Percentiles rank a stretch among this genome's conserved stretches.
Evolutionary conservation across 2,329 filamentous ascomycete species (phyloP).

Genomic region (Sordariomycetes sp.): DNA sequence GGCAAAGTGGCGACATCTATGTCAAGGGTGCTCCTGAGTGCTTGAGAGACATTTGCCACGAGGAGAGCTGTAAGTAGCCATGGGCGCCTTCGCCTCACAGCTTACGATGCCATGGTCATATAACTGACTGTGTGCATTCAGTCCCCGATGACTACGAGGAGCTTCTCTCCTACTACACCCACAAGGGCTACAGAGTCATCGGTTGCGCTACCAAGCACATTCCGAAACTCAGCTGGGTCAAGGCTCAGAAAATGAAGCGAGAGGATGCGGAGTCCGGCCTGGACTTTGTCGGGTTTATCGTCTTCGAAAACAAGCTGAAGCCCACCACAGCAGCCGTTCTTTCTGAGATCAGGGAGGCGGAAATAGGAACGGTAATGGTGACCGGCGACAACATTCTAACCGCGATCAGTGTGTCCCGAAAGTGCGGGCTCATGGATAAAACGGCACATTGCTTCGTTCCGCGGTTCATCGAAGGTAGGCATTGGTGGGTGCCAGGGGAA

Average conservation of each 20-base stretch:
- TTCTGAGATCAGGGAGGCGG: constrained; percentile 69
- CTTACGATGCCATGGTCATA: neutral
- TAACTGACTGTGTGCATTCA: constrained; percentile 12
- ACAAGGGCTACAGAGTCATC: constrained; percentile 93
- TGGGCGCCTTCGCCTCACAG: neutral
- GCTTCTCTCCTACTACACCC: constrained; percentile 80
- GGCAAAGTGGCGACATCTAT: constrained; percentile 75
- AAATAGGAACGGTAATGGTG: constrained; percentile 88
- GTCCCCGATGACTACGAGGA: constrained; percentile 87
- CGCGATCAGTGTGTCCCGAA: constrained; percentile 87
- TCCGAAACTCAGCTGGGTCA: constrained; percentile 82
- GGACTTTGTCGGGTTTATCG: constrained; percentile 89
- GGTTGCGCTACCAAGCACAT: constrained; percentile 87
- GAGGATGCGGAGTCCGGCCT: constrained; percentile 73
- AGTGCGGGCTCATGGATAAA: constrained; percentile 73
- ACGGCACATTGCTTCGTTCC: constrained; percentile 88
- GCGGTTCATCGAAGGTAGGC: constrained; percentile 63
- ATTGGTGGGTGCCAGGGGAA: neutral
- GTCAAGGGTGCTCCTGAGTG: constrained; percentile 96
- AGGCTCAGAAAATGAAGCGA: constrained; percentile 87
- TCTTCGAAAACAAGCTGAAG: constrained; percentile 98
- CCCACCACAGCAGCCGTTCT: constrained; percentile 73
- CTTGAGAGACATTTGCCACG: constrained; percentile 84
- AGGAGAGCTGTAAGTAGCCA: constrained; percentile 58
- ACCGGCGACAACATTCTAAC: constrained; percentile 97